Percentiles rank a stretch among this genome's conserved stretches.
These are phyloP conservation scores for Candida silvicultrix DNA, from an alignment of 805 yeast genomes.

Conservation along the genomic window DNA sequence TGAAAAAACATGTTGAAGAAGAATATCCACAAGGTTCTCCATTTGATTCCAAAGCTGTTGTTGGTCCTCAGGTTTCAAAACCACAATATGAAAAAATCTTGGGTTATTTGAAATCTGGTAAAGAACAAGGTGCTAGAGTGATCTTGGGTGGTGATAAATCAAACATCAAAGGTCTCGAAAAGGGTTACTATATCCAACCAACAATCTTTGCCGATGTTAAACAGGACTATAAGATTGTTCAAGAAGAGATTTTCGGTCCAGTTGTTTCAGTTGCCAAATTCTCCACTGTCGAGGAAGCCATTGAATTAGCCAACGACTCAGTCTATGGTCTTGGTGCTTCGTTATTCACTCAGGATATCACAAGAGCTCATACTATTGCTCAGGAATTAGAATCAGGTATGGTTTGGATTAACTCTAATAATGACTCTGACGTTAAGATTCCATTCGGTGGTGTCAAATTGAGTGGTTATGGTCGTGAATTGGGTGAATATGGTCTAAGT, in stretches of 20 bases:
- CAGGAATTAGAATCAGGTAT: slow-evolving; percentile 38
- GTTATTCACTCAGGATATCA: slow-evolving; percentile 33
- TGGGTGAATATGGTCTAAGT: slow-evolving; percentile 58
- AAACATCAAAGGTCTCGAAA: slow-evolving; percentile 16
- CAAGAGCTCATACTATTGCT: slow-evolving; percentile 33
- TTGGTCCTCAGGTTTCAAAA: slow-evolving; percentile 53
- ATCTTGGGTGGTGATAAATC: slow-evolving; percentile 38
- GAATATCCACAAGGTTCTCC: slow-evolving; percentile 40
- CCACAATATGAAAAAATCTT: slow-evolving; percentile 41
- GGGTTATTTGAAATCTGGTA: slow-evolving; percentile 40
- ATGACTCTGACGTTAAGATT: slow-evolving; percentile 47
- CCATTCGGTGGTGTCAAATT: slow-evolving; percentile 69
- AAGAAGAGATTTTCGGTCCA: slow-evolving; percentile 51
- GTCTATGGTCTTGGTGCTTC: slow-evolving; percentile 43
- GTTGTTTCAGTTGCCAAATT: slow-evolving; percentile 38
- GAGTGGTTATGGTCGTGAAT: slow-evolving; percentile 63
- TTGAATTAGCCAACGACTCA: slow-evolving; percentile 35
- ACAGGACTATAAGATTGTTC: slow-evolving; percentile 33
- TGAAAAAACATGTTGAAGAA: slow-evolving; percentile 26
- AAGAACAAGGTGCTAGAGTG: slow-evolving; percentile 47
- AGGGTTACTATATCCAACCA: slow-evolving; percentile 37
- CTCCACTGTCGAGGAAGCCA: slow-evolving; percentile 36
- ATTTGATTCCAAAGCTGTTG: slow-evolving; percentile 32
- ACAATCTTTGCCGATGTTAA: slow-evolving; percentile 41
- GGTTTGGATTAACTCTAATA: slow-evolving; percentile 56